Evolutionary conservation across 306 rosid species (phyloP), one percentile per base, ranked within the genome.

Genomic region (Pyrus betulifolia): DNA sequence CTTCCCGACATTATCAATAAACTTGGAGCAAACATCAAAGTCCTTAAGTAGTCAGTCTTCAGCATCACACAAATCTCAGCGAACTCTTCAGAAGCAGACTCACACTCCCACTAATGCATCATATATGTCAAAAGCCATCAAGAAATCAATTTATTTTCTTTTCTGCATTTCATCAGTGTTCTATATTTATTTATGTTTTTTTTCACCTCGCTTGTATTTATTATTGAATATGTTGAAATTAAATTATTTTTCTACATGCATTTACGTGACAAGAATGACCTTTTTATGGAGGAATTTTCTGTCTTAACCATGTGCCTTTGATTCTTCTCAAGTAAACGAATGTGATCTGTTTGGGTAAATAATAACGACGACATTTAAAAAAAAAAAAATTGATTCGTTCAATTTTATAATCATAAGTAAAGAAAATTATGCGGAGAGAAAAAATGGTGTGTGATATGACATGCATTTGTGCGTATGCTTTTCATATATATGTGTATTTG

Each of bases 191-290:
- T 13, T 40, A 35, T 35, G 40, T 46, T 27, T 76, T 79, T 23
- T 19, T 17, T 14, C 2, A 5, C 9, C 1, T 33, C 66, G 27
- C 35, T 25, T 61, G 23, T 28, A 19, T 57, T 6, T 40, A 19
- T 27, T n/a, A 59, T 61, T 58, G 14, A 31, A 38, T 57, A 65
- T 58, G 10, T 67, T 46, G 57, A 23, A 27, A 31, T 40, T 60
- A 75, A 65, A 15, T 15, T 67, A 38, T 49, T 55, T 25, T 65
- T 11, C 13, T 58, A 27, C 30, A 61, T 19, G 27, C 57, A 66
- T 38, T 38, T 68, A 68, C 76, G 72, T 72, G 74, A 82, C 89
- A 86, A 83, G 42, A 38, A 38, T 38, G 9, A 7, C 42, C 42
- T 7, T 7, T 35, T 38, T 38, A 9, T 7, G 42, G 42, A 38